Evolutionary conservation across 176 grass and related monocot species (phyloP).

Genomic region (Thinopyrum elongatum): DNA sequence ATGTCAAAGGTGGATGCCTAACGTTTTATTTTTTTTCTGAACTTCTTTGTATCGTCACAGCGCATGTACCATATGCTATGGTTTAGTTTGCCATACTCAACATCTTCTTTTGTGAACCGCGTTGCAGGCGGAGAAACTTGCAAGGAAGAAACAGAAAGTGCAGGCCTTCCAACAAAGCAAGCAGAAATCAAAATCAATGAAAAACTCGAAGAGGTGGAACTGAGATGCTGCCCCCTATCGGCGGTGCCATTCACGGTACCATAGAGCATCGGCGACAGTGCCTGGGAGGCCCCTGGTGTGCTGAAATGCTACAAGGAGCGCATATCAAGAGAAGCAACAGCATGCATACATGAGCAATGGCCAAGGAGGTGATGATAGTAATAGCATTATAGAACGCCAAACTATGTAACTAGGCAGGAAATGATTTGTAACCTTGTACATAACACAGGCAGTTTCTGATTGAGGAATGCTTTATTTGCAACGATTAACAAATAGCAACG

Average conservation of each 20-base stretch:
- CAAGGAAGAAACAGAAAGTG: conserved; percentile 89
- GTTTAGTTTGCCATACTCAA: background rate
- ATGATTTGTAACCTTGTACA: conserved; percentile 44
- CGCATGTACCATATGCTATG: background rate
- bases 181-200: conserved; percentile 72
- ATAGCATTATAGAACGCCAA: conserved; percentile 5
- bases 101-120: background rate
- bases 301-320: background rate
- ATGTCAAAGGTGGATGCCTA: conserved; percentile 82
- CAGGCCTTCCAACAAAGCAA: conserved; percentile 91
- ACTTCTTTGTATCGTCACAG: background rate
- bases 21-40: background rate
- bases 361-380: background rate
- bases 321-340: background rate
- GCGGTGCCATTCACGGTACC: background rate
- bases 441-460: conserved; percentile 35
- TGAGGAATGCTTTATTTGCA: conserved; percentile 7
- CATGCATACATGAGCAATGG: background rate
- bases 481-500: background rate
- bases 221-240: conserved; percentile 17
- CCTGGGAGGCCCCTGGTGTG: background rate
- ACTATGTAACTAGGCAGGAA: conserved; percentile 9
- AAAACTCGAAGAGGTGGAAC: conserved; percentile 86
- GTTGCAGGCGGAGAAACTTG: conserved; percentile 79
- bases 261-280: background rate